phyloP scores from a whole-genome alignment of 495 filamentous ascomycete genomes.

The Daldinia decipiens region DNA sequence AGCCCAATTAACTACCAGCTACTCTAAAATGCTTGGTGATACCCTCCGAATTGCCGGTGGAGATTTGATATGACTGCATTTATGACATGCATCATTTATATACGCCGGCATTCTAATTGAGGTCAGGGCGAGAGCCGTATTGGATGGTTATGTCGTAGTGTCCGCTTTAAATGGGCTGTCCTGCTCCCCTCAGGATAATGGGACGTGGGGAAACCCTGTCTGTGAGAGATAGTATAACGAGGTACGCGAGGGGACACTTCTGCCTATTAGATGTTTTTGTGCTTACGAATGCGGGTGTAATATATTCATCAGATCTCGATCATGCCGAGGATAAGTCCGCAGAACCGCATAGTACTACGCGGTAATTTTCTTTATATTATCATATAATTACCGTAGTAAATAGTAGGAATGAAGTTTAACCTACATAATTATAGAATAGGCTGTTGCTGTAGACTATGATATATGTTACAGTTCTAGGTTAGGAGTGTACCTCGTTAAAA shows the following conservation, averaged over 20 bases:
- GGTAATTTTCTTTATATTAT: neutral
- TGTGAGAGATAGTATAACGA: slow-evolving; percentile 12
- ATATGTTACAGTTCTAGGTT: no score
- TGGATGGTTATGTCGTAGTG: slow-evolving; percentile 14
- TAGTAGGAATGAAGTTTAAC: neutral
- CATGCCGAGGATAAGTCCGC: no score
- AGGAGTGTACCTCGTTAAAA: no score
- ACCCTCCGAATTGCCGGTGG: slow-evolving; percentile 31
- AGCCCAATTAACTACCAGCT: neutral
- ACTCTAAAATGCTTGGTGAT: neutral
- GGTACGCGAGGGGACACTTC: slow-evolving; percentile 11
- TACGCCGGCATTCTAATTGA: slow-evolving; percentile 13
- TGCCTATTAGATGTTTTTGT: slow-evolving; percentile 25
- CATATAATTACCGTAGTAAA: neutral
- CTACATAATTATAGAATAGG: no score
- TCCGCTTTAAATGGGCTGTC: slow-evolving; percentile 33
- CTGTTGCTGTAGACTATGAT: no score
- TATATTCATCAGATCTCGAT: neutral
- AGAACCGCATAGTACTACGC: neutral
- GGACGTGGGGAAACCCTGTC: slow-evolving; percentile 40
- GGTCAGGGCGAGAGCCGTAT: slow-evolving; percentile 1
- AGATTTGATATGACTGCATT: slow-evolving; percentile 16
- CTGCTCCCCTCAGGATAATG: neutral
- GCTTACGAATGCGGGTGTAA: slow-evolving; percentile 23
- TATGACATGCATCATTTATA: slow-evolving; percentile 15